Base-by-base conservation (phyloP, 768 basidiomycete species). In the Rhizopogon salebrosus region DNA sequence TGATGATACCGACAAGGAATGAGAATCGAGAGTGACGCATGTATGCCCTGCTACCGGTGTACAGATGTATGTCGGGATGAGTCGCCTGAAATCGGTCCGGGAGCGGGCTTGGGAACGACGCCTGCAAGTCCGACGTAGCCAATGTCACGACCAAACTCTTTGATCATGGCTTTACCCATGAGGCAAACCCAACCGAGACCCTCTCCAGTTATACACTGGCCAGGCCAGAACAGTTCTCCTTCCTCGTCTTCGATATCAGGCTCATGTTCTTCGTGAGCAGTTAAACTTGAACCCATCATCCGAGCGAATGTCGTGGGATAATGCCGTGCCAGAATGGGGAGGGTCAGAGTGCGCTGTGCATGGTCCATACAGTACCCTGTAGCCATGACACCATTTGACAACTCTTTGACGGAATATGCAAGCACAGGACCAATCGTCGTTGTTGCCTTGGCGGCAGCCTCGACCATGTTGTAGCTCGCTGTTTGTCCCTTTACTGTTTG, bases 121-220 rank as follows among this genome's bases (percentile, higher is more conserved):
- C 87, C 87, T 18, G 82, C 79, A 16, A 87, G 67, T 27, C 89
- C 87, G 53, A 71, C 74, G 70, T 91, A 92, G 10, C 84, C 86
- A 67, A 85, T 83, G 31, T 82, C 76, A 61, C 82, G 83, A 56
- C 88, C 87, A 60, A 88, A 86, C 62, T 92, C 89, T 60, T 79
- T 82, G 62, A 92, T 81, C 89, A 92, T 92, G 37, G 88, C 84
- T 64, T 85, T 87, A 60, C 88, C 89, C 82, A 92, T 85, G 26
- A 87, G 73, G 66, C 89, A 91, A n/a, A 90, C 82, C 89, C 89
- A 92, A 20, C 85, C 89, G 27, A 92, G 75, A 45, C 89, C 89
- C 65, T 89, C 85, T 39, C 87, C 87, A 27, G 79, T 85, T 53
- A 83, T 73, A 34, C 79, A 75, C 60, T 88, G 84, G 39, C 83